Evolutionary conservation across 495 filamentous ascomycete genomes (phyloP).

Genomic region (Durotheca rogersii): DNA sequence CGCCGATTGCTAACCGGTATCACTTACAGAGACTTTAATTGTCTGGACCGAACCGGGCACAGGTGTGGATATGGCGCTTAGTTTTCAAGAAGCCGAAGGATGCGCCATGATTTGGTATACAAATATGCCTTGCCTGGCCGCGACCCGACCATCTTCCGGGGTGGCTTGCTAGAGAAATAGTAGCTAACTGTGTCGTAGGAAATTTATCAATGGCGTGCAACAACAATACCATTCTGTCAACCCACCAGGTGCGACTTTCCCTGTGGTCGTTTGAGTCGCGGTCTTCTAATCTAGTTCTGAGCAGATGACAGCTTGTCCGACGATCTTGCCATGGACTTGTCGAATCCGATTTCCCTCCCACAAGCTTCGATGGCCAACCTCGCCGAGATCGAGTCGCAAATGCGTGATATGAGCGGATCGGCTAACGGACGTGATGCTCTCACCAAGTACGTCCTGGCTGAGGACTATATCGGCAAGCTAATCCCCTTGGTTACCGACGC

Average conservation of each 20-base stretch:
- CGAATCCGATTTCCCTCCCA: constrained; percentile 71
- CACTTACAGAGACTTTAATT: constrained; percentile 82
- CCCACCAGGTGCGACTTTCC: constrained; percentile 27
- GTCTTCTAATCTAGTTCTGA: constrained; percentile 7
- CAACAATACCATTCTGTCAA: constrained; percentile 46
- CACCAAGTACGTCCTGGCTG: constrained; percentile 77
- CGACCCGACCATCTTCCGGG: constrained; percentile 15
- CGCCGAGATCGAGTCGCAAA: constrained; percentile 75
- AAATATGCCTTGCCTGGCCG: too few species aligned
- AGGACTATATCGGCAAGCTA: constrained; percentile 86
- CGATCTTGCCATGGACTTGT: constrained; percentile 67
- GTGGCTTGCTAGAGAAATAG: not conserved
- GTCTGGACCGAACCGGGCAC: constrained; percentile 88
- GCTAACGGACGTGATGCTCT: constrained; percentile 82
- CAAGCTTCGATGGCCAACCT: constrained; percentile 76
- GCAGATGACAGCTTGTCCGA: constrained; percentile 89
- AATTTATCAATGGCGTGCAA: constrained; percentile 86
- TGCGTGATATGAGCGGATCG: constrained; percentile 72
- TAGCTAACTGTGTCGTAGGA: constrained; percentile 57
- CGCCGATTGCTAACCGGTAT: constrained; percentile 28
- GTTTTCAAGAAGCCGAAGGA: constrained; percentile 96
- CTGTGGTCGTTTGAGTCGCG: not conserved
- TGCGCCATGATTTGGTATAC: constrained; percentile 86
- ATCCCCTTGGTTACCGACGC: constrained; percentile 81
- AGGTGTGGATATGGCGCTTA: constrained; percentile 93